These are phyloP conservation scores for Daldinia bambusicola DNA, from an alignment of 495 filamentous ascomycete genomes.

Conservation along the genomic window DNA sequence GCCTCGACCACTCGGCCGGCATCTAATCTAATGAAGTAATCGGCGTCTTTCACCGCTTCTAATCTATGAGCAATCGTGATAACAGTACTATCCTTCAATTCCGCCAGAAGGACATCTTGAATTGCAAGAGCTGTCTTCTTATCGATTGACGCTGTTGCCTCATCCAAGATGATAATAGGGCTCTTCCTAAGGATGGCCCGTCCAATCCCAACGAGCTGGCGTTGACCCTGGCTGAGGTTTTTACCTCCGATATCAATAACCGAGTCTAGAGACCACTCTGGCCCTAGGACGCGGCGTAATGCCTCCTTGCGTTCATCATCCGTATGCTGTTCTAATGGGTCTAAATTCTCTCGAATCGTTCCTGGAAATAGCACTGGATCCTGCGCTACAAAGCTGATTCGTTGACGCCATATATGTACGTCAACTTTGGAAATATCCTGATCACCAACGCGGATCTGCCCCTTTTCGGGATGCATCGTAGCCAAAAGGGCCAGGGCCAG, in stretches of 20 bases:
- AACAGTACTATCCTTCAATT: constrained; percentile 80
- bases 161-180: constrained; percentile 73
- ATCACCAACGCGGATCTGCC: constrained; percentile 64
- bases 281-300: constrained; percentile 55
- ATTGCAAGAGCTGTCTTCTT: constrained; percentile 79
- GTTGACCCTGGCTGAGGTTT: constrained; percentile 70
- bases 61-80: constrained; percentile 87
- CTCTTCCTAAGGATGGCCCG: constrained; percentile 67
- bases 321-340: constrained; percentile 59
- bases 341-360: constrained; percentile 65
- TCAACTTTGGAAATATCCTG: constrained; percentile 63
- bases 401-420: constrained; percentile 63
- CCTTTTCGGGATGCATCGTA: constrained; percentile 59
- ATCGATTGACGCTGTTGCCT: constrained; percentile 90
- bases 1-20: constrained; percentile 64
- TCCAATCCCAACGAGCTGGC: constrained; percentile 69
- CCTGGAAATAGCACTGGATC: constrained; percentile 70
- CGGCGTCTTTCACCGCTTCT: constrained; percentile 80
- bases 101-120: constrained; percentile 77
- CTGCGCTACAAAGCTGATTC: constrained; percentile 70
- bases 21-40: constrained; percentile 76
- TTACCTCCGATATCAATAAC: constrained; percentile 66
- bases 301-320: constrained; percentile 60
- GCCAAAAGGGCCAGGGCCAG: constrained; percentile 66
- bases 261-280: constrained; percentile 56